Conservation (phyloP, 2,329 filamentous ascomycete species). For the Beauveria varroae region DNA sequence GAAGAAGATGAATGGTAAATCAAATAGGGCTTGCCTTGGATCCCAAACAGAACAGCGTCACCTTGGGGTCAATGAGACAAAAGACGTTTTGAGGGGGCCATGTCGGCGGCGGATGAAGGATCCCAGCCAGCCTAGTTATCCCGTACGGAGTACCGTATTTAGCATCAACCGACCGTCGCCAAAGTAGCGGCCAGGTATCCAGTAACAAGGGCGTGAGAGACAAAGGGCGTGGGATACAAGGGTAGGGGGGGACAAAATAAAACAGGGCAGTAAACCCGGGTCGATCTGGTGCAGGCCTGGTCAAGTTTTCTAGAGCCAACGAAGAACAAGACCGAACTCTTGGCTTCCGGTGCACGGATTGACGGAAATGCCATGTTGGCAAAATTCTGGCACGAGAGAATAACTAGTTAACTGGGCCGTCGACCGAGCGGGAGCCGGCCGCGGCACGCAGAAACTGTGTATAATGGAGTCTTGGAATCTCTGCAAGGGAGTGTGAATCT, state of each 20-base stretch:
- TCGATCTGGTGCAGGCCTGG: background rate
- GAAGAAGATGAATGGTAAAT: background rate
- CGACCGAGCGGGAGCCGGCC: no score
- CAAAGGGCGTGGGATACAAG: background rate
- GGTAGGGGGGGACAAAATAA: background rate
- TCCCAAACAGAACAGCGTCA: background rate
- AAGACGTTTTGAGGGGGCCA: background rate
- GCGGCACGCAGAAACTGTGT: no score
- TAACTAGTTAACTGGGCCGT: background rate
- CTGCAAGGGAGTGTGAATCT: no score
- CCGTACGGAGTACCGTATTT: background rate
- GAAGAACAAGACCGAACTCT: background rate
- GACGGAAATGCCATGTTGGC: background rate
- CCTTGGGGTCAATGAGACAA: constrained; percentile 1
- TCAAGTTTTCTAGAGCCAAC: background rate
- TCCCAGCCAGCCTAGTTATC: background rate
- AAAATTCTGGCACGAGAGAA: background rate
- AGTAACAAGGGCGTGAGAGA: background rate
- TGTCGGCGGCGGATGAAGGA: background rate
- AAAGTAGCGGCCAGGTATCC: background rate
- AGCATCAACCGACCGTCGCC: background rate
- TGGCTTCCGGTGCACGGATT: background rate
- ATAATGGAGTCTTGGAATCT: no score
- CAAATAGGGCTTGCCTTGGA: background rate
- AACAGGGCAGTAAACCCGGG: background rate